A percentile compares a stretch with the other conserved stretches of the same genome.
Evolutionary conservation across 1,284 basidiomycete genomes (phyloP).

Genomic region (Trichosporon sp.): DNA sequence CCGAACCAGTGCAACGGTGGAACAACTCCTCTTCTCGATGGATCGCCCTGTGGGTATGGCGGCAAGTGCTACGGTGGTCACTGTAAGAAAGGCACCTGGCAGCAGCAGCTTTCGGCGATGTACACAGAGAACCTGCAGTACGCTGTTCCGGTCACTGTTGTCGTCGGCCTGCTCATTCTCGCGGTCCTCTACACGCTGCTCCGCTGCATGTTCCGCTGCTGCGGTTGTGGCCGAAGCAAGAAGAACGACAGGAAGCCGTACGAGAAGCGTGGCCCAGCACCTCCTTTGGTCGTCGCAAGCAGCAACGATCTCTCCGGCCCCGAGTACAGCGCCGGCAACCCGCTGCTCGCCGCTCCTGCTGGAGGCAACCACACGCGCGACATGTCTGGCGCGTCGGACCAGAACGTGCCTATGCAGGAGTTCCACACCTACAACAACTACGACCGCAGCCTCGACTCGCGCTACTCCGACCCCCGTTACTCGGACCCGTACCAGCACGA

Average conservation of each 20-base stretch:
- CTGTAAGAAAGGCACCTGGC: constrained; percentile 61
- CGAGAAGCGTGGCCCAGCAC: background rate
- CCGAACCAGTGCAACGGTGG: constrained; percentile 66
- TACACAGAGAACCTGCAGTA: constrained; percentile 72
- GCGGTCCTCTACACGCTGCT: constrained; percentile 15
- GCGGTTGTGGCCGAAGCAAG: background rate
- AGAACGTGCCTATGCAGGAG: background rate
- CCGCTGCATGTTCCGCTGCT: constrained; percentile 10
- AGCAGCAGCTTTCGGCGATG: constrained; percentile 63
- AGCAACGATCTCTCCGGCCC: background rate
- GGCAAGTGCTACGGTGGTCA: constrained; percentile 63
- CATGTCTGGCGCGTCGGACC: background rate
- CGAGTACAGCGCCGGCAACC: background rate
- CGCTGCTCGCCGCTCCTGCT: background rate
- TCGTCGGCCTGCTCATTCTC: constrained; percentile 56
- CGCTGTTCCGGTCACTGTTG: constrained; percentile 70
- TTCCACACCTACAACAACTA: background rate
- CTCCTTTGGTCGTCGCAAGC: background rate
- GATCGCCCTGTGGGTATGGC: constrained; percentile 77
- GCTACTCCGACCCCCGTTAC: background rate
- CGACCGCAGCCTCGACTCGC: background rate
- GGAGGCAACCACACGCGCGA: background rate
- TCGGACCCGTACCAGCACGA: background rate
- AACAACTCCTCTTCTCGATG: constrained; percentile 70
- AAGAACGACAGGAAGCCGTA: background rate